These are phyloP conservation scores for Xylaria sp. DNA, from an alignment of 495 filamentous ascomycete genomes.

Conservation along the genomic window DNA sequence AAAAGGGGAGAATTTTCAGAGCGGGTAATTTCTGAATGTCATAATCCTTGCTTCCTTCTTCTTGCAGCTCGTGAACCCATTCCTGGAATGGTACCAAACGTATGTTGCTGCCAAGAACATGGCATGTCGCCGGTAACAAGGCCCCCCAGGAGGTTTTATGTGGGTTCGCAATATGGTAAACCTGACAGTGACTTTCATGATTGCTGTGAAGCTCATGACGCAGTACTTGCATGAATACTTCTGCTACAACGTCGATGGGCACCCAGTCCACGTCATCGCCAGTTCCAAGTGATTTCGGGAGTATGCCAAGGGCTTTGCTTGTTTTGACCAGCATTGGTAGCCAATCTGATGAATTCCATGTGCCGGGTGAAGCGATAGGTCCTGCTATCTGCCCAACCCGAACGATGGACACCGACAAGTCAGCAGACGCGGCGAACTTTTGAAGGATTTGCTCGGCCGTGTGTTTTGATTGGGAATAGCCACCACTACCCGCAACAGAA, in stretches of 20 bases:
- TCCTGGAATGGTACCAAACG: neutral
- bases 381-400: slow-evolving; percentile 1
- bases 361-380: neutral
- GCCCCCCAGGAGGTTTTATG: neutral
- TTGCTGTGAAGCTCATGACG: neutral
- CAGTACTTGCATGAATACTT: neutral
- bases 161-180: slow-evolving; percentile 2
- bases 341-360: neutral
- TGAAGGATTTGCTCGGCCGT: neutral
- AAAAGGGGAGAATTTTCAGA: neutral
- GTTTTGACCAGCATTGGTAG: slow-evolving; percentile 6
- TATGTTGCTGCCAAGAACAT: neutral
- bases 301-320: neutral
- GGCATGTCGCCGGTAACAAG: neutral
- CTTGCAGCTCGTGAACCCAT: neutral
- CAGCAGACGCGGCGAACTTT: neutral
- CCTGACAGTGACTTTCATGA: neutral
- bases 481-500: neutral
- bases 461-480: slow-evolving; percentile 1
- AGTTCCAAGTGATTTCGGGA: neutral
- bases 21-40: neutral
- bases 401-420: neutral
- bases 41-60: neutral
- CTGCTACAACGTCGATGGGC: neutral
- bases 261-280: neutral